Percentiles rank a stretch among this genome's conserved stretches.
Evolutionary conservation across 2,329 filamentous ascomycete genomes (phyloP).

Genomic region (Ophiostoma sp.): DNA sequence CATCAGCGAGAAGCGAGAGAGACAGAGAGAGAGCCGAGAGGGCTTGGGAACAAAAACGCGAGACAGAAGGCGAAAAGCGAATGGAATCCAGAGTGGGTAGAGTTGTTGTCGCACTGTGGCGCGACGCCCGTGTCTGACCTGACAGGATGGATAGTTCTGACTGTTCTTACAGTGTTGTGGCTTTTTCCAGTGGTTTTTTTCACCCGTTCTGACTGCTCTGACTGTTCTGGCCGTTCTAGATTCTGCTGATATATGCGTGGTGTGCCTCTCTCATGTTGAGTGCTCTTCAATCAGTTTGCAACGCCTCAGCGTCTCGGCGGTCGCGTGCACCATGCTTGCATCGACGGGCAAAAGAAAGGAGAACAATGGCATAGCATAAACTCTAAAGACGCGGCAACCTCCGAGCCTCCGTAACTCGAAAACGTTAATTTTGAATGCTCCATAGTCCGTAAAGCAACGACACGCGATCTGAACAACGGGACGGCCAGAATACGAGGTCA

Average conservation of each 20-base stretch:
- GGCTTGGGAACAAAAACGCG: no score
- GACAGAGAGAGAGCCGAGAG: not conserved
- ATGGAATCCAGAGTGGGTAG: not conserved
- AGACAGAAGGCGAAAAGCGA: not conserved
- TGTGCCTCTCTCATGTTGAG: not conserved
- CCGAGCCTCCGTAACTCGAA: not conserved
- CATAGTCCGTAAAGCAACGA: not conserved
- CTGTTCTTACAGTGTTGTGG: not conserved
- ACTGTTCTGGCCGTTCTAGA: not conserved
- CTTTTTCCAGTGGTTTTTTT: not conserved
- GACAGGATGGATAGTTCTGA: not conserved
- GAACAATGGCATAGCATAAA: not conserved
- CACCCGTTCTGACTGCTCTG: not conserved
- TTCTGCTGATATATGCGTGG: not conserved
- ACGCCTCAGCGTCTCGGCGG: not conserved
- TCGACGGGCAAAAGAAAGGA: not conserved
- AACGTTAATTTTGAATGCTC: not conserved
- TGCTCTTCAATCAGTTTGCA: slow-evolving; percentile 8
- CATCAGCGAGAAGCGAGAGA: not conserved
- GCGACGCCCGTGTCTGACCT: not conserved
- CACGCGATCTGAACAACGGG: not conserved
- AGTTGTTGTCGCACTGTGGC: not conserved
- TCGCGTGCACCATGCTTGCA: not conserved
- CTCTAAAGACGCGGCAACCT: not conserved
- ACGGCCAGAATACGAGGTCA: not conserved